phyloP scores from a whole-genome alignment of 371 early-diverging fungal genomes.

The Haplosporangium sp. region DNA sequence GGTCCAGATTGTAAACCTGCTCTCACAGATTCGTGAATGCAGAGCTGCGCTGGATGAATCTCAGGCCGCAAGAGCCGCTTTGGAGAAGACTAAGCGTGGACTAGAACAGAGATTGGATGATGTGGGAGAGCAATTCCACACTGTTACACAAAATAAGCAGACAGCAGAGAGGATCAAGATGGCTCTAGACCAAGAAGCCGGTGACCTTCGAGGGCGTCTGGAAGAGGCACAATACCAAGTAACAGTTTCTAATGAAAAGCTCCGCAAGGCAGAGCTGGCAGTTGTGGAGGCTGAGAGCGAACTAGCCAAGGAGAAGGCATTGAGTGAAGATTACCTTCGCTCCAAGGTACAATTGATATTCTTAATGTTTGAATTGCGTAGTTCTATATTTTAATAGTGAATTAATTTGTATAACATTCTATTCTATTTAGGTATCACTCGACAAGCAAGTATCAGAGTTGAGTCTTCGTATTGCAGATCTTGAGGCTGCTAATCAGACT shows the following conservation, averaged over 20 bases:
- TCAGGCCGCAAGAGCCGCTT: conserved; percentile 65
- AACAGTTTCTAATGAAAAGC: conserved; percentile 66
- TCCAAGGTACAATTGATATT: conserved; percentile 59
- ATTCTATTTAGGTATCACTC: conserved; percentile 59
- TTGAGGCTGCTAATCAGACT: conserved; percentile 72
- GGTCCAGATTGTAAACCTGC: conserved; percentile 59
- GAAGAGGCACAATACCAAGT: conserved; percentile 77
- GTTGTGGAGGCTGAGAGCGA: conserved; percentile 68
- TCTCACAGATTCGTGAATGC: conserved; percentile 66
- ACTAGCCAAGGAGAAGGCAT: conserved; percentile 74
- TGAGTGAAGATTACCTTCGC: conserved; percentile 69
- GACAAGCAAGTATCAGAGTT: conserved; percentile 86
- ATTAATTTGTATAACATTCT: neutral
- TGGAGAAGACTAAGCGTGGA: conserved; percentile 75
- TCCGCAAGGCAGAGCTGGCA: conserved; percentile 71
- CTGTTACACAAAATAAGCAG: conserved; percentile 68
- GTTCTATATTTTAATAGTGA: too few species aligned
- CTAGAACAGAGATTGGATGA: conserved; percentile 83
- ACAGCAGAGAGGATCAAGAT: conserved; percentile 70
- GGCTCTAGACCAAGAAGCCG: conserved; percentile 67
- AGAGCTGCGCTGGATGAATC: conserved; percentile 70
- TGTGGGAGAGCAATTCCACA: conserved; percentile 73
- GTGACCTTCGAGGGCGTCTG: conserved; percentile 70
- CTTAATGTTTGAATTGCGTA: too few species aligned
- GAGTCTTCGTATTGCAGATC: conserved; percentile 75